Percentiles rank a stretch among this genome's conserved stretches.
Evolutionary conservation across 371 early-diverging fungal genomes (phyloP).

Genomic region (Smittium mucronatum): DNA sequence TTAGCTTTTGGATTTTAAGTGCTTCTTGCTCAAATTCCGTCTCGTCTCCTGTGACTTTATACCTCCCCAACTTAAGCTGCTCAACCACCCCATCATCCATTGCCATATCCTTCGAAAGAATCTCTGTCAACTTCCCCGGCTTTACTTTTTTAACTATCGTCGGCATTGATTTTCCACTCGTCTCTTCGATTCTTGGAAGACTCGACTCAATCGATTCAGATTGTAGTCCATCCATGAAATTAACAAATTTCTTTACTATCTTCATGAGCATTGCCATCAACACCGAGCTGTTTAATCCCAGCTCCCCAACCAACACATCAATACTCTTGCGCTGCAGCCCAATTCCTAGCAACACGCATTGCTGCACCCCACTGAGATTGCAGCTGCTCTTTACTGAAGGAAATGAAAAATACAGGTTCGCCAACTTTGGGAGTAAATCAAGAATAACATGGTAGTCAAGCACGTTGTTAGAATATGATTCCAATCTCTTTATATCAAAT

Average conservation of each 20-base stretch:
- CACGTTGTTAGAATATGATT: constrained; percentile 84
- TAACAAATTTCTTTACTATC: constrained; percentile 50
- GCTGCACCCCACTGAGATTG: constrained; percentile 74
- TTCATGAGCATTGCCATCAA: constrained; percentile 88
- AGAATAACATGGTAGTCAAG: constrained; percentile 93
- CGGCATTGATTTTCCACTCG: background rate
- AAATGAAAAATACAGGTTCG: constrained; percentile 57
- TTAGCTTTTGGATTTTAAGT: background rate
- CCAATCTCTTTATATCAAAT: constrained; percentile 88
- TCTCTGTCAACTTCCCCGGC: background rate
- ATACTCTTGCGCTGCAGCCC: constrained; percentile 86
- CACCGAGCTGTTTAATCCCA: constrained; percentile 71
- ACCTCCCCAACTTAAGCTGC: background rate
- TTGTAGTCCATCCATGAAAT: background rate
- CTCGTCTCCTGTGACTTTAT: background rate
- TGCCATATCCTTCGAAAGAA: background rate
- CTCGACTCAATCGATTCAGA: background rate
- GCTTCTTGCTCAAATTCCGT: background rate
- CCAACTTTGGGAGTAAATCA: constrained; percentile 77
- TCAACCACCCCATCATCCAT: background rate
- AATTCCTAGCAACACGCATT: constrained; percentile 67
- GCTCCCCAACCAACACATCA: constrained; percentile 70
- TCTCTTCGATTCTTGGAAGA: background rate
- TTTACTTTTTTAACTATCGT: background rate
- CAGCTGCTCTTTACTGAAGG: constrained; percentile 20